Conservation (phyloP, 2,329 filamentous ascomycete genomes). For the Tricladium varicosporioides region DNA sequence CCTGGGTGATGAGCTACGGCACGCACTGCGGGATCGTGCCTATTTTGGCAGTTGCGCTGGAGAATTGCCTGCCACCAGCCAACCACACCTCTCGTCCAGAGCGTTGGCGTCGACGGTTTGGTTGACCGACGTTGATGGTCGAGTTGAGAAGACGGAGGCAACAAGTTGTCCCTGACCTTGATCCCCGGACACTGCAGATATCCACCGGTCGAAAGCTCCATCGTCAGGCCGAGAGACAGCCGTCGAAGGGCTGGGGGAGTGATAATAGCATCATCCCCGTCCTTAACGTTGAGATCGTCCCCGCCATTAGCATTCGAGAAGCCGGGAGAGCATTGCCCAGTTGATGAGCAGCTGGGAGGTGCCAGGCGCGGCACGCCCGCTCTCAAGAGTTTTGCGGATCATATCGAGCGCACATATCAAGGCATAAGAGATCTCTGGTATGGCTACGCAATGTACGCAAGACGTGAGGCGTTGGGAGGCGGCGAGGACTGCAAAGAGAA, state of each 20-base stretch:
- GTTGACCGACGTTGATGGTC: neutral
- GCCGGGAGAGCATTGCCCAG: conserved; percentile 14
- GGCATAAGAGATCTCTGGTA: conserved; percentile 6
- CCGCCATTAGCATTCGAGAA: conserved; percentile 22
- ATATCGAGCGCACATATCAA: conserved; percentile 11
- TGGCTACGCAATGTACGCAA: neutral
- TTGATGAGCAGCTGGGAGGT: conserved; percentile 15
- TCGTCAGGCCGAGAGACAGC: neutral
- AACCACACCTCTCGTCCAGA: neutral
- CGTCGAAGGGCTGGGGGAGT: neutral
- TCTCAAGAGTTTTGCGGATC: conserved; percentile 9
- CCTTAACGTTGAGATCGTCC: conserved; percentile 17
- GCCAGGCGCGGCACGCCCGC: conserved; percentile 5
- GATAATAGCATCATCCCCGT: conserved; percentile 17
- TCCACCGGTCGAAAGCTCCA: neutral
- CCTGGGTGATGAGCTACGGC: neutral
- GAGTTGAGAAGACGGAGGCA: neutral
- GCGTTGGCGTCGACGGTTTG: neutral
- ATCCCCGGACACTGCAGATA: neutral
- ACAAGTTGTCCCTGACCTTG: neutral
- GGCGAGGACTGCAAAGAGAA: neutral
- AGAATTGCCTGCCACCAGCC: neutral
- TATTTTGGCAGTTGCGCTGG: conserved; percentile 9
- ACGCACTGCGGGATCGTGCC: conserved; percentile 11
- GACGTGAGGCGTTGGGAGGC: neutral